Evolutionary conservation across 2,329 filamentous ascomycete genomes (phyloP).

Genomic region (Pseudogymnoascus sp.): DNA sequence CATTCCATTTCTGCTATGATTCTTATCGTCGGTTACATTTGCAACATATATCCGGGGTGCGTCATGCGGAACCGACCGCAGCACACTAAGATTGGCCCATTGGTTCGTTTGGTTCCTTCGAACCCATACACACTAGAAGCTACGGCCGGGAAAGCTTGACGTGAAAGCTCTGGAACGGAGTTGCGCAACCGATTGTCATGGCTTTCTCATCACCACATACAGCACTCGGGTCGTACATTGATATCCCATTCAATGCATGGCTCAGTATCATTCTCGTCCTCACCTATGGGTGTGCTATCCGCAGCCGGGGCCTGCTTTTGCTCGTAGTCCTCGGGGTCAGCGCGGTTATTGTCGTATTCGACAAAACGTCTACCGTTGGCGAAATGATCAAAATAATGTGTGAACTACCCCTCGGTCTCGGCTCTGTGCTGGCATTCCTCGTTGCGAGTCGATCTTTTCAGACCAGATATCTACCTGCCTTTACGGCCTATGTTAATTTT

Average conservation of each 20-base stretch:
- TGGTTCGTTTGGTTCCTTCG: not conserved
- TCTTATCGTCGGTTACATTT: not conserved
- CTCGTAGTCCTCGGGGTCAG: slow-evolving; percentile 12
- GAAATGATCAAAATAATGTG: slow-evolving; percentile 16
- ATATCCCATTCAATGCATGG: slow-evolving; percentile 20
- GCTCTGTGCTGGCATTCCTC: slow-evolving; percentile 15
- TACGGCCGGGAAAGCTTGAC: not conserved
- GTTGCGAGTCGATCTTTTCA: slow-evolving; percentile 17
- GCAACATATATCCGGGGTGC: not conserved
- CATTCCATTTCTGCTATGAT: not conserved
- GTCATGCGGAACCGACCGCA: not conserved
- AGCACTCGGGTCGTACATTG: slow-evolving; percentile 16
- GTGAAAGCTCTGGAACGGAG: not conserved
- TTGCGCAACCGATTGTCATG: slow-evolving; percentile 10
- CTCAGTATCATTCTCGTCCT: slow-evolving; percentile 19
- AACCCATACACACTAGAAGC: not conserved
- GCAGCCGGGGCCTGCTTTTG: slow-evolving; percentile 16
- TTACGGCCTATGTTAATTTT: slow-evolving; percentile 20
- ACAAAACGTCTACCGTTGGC: slow-evolving; percentile 14
- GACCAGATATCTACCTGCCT: slow-evolving; percentile 17
- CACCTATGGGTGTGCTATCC: slow-evolving; percentile 18
- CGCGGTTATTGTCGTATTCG: slow-evolving; percentile 13
- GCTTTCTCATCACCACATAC: slow-evolving; percentile 10
- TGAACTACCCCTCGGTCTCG: slow-evolving; percentile 15
- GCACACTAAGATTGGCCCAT: not conserved